Evolutionary conservation across 73 alveolate species (phyloP).

Genomic region (Tetrahymena borealis): DNA sequence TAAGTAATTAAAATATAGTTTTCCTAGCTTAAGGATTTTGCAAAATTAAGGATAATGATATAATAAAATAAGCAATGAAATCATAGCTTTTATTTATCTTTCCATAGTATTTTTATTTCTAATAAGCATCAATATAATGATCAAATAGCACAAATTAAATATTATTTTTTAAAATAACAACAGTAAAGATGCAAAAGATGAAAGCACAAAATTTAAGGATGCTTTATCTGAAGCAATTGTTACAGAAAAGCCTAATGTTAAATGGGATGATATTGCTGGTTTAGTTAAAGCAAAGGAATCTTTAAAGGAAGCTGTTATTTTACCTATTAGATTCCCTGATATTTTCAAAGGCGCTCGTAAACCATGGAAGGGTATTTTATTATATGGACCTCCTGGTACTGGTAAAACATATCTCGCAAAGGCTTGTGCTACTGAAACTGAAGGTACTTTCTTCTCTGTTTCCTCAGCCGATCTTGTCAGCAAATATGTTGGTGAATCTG

Average conservation of each 20-base stretch:
- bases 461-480: constrained; percentile 73
- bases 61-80: no score
- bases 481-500: constrained; percentile 91
- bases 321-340: constrained; percentile 96
- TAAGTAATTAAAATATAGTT: background rate
- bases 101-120: no score
- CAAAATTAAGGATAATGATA: background rate
- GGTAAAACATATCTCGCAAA: constrained; percentile 97
- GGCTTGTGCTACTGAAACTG: constrained; percentile 99
- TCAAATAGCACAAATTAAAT: no score
- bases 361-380: constrained; percentile 97
- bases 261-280: constrained; percentile 95
- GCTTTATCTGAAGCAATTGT: constrained; percentile 73
- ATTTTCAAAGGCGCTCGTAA: constrained; percentile 88
- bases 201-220: background rate
- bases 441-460: constrained; percentile 91
- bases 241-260: constrained; percentile 94
- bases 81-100: no score
- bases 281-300: constrained; percentile 90
- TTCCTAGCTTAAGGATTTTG: background rate
- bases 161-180: no score
- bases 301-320: constrained; percentile 95
- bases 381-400: constrained; percentile 99
- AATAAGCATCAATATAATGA: no score
- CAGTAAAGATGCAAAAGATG: background rate